Percentiles rank a stretch among this genome's conserved stretches.
These are phyloP conservation scores for Antarctomyces pellizariae DNA, from an alignment of 495 filamentous ascomycete genomes.

Conservation along the genomic window DNA sequence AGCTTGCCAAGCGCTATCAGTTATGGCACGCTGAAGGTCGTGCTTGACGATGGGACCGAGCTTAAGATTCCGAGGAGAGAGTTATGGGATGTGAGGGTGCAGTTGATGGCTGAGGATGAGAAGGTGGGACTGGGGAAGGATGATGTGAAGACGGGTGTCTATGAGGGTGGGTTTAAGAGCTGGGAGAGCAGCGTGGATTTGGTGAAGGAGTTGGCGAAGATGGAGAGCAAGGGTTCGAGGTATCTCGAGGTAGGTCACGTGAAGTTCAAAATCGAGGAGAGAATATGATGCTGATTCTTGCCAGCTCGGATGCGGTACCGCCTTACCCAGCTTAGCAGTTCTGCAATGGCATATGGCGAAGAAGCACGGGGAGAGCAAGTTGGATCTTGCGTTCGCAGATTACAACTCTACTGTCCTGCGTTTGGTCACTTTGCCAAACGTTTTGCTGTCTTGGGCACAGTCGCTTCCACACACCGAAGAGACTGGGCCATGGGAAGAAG, in stretches of 20 bases:
- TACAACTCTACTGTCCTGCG: constrained; percentile 74
- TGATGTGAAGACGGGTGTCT: constrained; percentile 74
- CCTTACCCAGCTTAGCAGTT: constrained; percentile 55
- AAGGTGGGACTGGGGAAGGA: constrained; percentile 32
- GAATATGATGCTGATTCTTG: constrained; percentile 7
- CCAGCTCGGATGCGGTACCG: constrained; percentile 79
- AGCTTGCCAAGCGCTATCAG: constrained; percentile 57
- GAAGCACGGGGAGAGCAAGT: constrained; percentile 4
- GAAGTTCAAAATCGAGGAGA: neutral
- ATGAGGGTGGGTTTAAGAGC: constrained; percentile 97
- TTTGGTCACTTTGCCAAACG: constrained; percentile 72
- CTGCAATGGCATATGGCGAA: constrained; percentile 31
- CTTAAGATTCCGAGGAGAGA: constrained; percentile 58
- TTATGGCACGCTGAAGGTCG: constrained; percentile 37
- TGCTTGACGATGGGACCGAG: constrained; percentile 21
- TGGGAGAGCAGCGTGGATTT: constrained; percentile 92
- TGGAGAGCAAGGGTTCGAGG: constrained; percentile 15
- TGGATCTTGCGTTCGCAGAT: constrained; percentile 58
- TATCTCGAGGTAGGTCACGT: constrained; percentile 47
- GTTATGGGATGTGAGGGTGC: constrained; percentile 79
- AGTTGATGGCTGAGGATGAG: constrained; percentile 76
- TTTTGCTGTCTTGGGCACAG: constrained; percentile 60
- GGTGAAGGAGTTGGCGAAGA: constrained; percentile 34
- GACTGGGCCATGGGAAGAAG: constrained; percentile 14
- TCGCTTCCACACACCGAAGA: constrained; percentile 9